Conservation (phyloP, 768 basidiomycete genomes). For the Nidularia pulvinata region DNA sequence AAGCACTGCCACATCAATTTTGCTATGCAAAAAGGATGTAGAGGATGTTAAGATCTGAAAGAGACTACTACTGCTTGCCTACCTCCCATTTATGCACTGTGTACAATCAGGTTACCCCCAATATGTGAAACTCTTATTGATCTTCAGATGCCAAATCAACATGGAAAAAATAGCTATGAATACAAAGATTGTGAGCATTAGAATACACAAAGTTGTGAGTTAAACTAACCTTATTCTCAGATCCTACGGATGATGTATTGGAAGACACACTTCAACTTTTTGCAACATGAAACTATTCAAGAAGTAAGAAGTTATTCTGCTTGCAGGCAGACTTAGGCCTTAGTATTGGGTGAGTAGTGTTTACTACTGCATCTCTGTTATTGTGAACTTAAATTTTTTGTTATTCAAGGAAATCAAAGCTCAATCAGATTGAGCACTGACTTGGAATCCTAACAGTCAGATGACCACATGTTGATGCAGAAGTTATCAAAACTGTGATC, state of each 20-base stretch:
- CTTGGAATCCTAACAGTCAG: constrained; percentile 1
- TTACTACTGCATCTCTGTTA: too few relatives aligned
- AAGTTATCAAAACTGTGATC: constrained; percentile 1
- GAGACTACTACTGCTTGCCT: too few relatives aligned
- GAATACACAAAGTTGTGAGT: too few relatives aligned
- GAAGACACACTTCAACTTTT: neutral
- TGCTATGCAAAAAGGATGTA: too few relatives aligned
- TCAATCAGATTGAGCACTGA: neutral
- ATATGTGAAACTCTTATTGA: neutral
- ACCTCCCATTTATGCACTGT: too few relatives aligned
- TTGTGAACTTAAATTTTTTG: neutral
- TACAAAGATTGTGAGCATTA: constrained; percentile 3
- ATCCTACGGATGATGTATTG: too few relatives aligned
- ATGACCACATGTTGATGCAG: neutral
- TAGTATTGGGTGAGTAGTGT: neutral
- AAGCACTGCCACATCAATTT: too few relatives aligned
- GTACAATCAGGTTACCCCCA: too few relatives aligned
- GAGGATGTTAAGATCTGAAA: neutral
- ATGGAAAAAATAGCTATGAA: constrained; percentile 3
- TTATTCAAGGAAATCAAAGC: neutral
- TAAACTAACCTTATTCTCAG: too few relatives aligned
- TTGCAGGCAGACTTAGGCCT: neutral
- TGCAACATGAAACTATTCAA: neutral
- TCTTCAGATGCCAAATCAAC: constrained; percentile 1
- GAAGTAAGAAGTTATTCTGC: neutral